phyloP scores from a whole-genome alignment of 768 basidiomycete species.

The Mycena rosella region DNA sequence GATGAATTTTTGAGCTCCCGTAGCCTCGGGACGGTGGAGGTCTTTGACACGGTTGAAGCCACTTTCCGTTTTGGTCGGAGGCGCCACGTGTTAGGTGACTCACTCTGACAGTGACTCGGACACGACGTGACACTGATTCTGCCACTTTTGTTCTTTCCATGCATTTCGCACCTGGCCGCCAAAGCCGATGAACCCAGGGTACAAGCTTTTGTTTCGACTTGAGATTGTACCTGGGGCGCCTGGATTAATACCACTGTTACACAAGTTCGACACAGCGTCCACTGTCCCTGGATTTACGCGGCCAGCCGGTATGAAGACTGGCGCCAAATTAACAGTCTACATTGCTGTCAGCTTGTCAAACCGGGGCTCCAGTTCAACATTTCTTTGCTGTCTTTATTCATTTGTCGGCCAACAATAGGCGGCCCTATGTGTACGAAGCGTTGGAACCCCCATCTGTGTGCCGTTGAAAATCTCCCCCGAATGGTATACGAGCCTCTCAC shows the following conservation, averaged over 20 bases:
- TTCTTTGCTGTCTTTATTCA: background rate
- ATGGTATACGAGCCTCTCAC: too few species aligned
- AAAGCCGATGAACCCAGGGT: background rate
- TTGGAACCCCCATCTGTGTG: background rate
- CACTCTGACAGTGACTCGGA: background rate
- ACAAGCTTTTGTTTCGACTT: background rate
- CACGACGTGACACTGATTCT: background rate
- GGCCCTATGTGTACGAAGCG: too few species aligned
- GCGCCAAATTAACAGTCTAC: background rate
- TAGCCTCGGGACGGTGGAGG: constrained; percentile 1
- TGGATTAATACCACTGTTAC: too few species aligned
- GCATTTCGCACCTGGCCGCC: background rate
- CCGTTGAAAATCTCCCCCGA: too few species aligned
- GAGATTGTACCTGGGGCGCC: background rate
- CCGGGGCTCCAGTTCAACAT: background rate
- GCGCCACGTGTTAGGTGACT: constrained; percentile 12
- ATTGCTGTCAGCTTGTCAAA: constrained; percentile 18
- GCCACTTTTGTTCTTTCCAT: background rate
- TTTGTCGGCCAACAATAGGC: background rate
- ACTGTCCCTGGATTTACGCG: constrained; percentile 11
- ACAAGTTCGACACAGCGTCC: background rate
- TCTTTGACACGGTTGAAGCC: background rate
- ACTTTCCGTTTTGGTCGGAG: constrained; percentile 5
- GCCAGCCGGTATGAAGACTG: constrained; percentile 6
- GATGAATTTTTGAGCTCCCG: background rate